Evolutionary conservation across 768 basidiomycete genomes (phyloP).

Genomic region (Tricholoma saponaceum): DNA sequence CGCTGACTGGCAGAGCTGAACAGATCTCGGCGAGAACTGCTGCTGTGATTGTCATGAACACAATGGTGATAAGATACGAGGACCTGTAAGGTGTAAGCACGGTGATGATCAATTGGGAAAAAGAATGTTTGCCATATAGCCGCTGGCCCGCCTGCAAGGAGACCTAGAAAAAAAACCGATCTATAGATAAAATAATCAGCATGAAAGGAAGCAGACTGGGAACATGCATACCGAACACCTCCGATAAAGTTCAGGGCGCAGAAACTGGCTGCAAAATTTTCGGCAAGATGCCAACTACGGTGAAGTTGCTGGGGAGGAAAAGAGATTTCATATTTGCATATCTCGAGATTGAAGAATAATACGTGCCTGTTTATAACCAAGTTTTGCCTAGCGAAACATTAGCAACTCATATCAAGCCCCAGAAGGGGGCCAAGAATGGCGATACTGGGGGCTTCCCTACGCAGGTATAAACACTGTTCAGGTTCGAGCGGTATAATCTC

Average conservation of each 20-base stretch:
- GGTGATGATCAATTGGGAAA: not conserved
- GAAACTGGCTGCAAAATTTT: conserved; percentile 87
- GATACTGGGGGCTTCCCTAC: conserved; percentile 92
- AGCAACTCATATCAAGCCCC: conserved; percentile 41
- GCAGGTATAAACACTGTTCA: conserved; percentile 97
- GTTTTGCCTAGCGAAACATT: conserved; percentile 54
- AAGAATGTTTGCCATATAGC: conserved; percentile 67
- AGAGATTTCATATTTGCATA: too few relatives aligned
- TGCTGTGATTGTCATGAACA: conserved; percentile 88
- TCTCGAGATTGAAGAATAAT: conserved; percentile 1
- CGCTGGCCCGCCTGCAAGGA: conserved; percentile 82
- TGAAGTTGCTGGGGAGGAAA: conserved; percentile 64
- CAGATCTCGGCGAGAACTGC: conserved; percentile 87
- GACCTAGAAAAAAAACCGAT: conserved; percentile 74
- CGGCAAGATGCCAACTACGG: conserved; percentile 77
- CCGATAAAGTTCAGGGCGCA: conserved; percentile 91
- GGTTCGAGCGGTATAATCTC: conserved; percentile 98
- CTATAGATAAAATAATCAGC: conserved; percentile 30
- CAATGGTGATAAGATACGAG: conserved; percentile 73
- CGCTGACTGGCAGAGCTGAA: conserved; percentile 81
- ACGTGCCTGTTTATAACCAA: conserved; percentile 79
- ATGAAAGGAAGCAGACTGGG: not conserved
- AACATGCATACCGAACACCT: conserved; percentile 58
- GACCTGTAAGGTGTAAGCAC: conserved; percentile 52
- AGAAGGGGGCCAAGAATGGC: conserved; percentile 36